Base-by-base conservation (phyloP, 2,329 filamentous ascomycete species). In the Aspergillus felis region DNA sequence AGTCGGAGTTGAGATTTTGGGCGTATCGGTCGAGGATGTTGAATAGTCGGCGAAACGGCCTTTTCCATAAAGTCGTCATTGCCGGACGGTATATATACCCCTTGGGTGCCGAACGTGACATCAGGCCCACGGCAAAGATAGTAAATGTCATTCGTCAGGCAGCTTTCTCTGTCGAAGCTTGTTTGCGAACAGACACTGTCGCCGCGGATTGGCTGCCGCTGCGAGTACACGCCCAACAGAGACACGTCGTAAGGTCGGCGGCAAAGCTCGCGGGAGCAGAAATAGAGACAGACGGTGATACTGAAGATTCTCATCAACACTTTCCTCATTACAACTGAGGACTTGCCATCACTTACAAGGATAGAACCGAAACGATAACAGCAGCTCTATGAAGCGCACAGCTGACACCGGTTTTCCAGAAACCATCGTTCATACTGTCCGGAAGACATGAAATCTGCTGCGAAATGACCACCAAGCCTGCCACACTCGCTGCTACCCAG, bases 201-300 rank as follows among this genome's bases (percentile, higher is more conserved):
- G 32, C 72, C 63, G 28, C 65, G 64, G 4, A 52, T 52, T 20
- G 61, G 48, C 27, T 53, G 54, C 20, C 55, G 64, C 42, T 62
- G 68, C 35, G 60, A 66, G 58, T 73, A 74, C 6, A 76, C 61
- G 0, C 74, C 73, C 25, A 75, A 59, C 17, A 76, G 58, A 1
- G 74, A 75, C 3, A 74, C 66, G 41, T 74, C 70, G 52, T 74
- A 75, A 29, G 73, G 71, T 25, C 72, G 66, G 52, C 72, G 68
- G 50, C 69, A 74, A 22, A 76, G 61, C 56, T 76, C 69, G 27
- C 71, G 66, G 6, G 72, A 70, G 57, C 73, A 74, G 54, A 76
- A 76, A 27, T 74, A 68, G 1, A 68, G 66, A 47, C 70, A 73
- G n/a, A 72, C 61, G 2, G 70, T 72, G 12, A 73, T 56, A 50